These are phyloP conservation scores for Vaccinium myrtillus DNA, from an alignment of 148 eudicot species.

Conservation along the genomic window DNA sequence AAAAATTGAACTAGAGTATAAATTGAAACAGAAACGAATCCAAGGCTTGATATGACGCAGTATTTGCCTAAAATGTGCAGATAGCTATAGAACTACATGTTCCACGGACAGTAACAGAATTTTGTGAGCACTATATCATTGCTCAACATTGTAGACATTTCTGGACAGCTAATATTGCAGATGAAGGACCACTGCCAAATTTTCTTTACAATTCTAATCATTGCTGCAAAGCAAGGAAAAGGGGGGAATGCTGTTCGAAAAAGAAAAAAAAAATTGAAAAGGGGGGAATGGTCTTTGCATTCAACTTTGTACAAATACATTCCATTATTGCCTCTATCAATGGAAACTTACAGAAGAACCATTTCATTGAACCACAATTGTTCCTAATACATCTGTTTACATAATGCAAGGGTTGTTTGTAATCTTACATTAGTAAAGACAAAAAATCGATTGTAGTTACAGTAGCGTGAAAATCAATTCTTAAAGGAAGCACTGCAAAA, in stretches of 20 bases:
- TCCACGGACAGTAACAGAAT: neutral
- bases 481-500: neutral
- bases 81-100: neutral
- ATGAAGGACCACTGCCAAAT: neutral
- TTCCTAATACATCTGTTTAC: neutral
- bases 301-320: neutral
- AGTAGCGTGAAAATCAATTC: neutral
- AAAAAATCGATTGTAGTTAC: neutral
- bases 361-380: neutral
- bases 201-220: too few species aligned
- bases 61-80: neutral
- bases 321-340: neutral
- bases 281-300: neutral
- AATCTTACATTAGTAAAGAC: neutral
- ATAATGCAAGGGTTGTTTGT: neutral
- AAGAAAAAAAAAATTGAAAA: too few species aligned
- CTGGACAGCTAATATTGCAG: conserved; percentile 1
- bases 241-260: neutral
- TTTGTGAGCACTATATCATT: neutral
- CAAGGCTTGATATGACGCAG: neutral
- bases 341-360: neutral
- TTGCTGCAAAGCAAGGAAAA: neutral
- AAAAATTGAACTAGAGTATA: neutral
- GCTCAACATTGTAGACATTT: neutral
- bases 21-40: neutral